Conservation (phyloP, 129 eudicot genomes). For the Silybum marianum region DNA sequence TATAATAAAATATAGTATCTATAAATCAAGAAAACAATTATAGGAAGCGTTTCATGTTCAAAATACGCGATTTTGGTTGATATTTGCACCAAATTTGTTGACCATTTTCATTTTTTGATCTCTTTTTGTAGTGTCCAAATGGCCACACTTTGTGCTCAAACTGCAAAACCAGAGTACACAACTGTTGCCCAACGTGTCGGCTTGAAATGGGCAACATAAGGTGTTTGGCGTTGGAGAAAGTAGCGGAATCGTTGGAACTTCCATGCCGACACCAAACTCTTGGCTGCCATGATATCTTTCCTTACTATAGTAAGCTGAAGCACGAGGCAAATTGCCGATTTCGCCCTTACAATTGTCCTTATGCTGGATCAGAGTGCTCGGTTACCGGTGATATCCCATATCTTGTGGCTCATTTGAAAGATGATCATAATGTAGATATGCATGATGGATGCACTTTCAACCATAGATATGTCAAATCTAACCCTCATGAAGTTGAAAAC, state of each 20-base stretch:
- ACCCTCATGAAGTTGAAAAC: conserved; percentile 85
- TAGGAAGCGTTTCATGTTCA: background rate
- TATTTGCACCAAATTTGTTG: conserved; percentile 7
- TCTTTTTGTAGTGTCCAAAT: conserved; percentile 69
- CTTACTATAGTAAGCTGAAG: conserved; percentile 71
- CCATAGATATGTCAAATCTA: conserved; percentile 82
- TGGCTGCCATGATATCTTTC: conserved; percentile 80
- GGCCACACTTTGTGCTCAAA: conserved; percentile 85
- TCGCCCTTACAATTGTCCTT: conserved; percentile 89
- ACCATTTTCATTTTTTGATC: conserved; percentile 5
- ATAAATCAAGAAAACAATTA: background rate
- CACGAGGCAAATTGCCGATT: conserved; percentile 78
- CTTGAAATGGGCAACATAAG: conserved; percentile 80
- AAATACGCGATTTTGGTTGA: background rate
- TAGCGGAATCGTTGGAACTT: conserved; percentile 79
- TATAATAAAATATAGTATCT: background rate
- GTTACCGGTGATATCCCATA: conserved; percentile 66
- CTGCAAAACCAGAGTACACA: conserved; percentile 73
- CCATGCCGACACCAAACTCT: conserved; percentile 72
- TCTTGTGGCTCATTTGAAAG: conserved; percentile 74
- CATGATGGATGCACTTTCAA: conserved; percentile 89
- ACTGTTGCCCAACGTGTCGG: conserved; percentile 82
- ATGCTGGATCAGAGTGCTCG: conserved; percentile 87
- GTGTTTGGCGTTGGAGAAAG: conserved; percentile 89
- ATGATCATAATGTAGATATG: conserved; percentile 87